Evolutionary conservation across 2,329 filamentous ascomycete genomes (phyloP).

Genomic region (Rhytidhysteron rufulum): DNA sequence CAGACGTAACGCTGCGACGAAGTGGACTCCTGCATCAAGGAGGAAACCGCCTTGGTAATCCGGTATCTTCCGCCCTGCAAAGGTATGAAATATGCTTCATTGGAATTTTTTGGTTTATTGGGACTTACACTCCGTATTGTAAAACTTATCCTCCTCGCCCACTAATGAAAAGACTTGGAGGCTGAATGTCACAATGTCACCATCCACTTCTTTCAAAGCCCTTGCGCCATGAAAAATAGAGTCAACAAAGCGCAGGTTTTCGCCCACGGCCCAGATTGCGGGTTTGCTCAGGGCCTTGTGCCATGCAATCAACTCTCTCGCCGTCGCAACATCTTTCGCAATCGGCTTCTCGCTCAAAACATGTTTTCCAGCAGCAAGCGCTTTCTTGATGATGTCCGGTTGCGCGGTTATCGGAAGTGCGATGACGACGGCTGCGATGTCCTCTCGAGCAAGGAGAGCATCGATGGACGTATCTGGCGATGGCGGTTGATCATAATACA

Average conservation of each 20-base stretch:
- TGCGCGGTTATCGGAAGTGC: constrained; percentile 63
- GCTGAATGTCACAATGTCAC: constrained; percentile 54
- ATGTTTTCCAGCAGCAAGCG: constrained; percentile 63
- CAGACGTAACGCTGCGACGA: constrained; percentile 59
- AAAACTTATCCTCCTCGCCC: constrained; percentile 51
- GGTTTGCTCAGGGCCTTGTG: constrained; percentile 37
- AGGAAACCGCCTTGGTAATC: constrained; percentile 72
- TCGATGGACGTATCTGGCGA: constrained; percentile 16
- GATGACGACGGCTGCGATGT: too few relatives aligned
- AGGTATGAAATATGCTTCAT: too few relatives aligned
- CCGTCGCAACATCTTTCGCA: constrained; percentile 55
- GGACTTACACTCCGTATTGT: constrained; percentile 50
- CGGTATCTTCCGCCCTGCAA: constrained; percentile 69
- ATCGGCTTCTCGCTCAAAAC: constrained; percentile 69
- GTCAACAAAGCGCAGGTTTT: constrained; percentile 67
- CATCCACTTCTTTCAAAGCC: constrained; percentile 48
- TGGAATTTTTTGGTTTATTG: too few relatives aligned
- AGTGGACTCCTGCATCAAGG: constrained; percentile 73
- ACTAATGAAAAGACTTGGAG: constrained; percentile 46
- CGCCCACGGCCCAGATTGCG: constrained; percentile 50
- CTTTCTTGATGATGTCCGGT: constrained; percentile 55
- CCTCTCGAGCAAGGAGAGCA: too few relatives aligned
- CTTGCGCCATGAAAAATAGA: constrained; percentile 53
- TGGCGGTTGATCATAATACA: background rate
- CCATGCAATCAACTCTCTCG: constrained; percentile 47